phyloP scores from a whole-genome alignment of 2,329 filamentous ascomycete species.

The Fusarium subtropicale region DNA sequence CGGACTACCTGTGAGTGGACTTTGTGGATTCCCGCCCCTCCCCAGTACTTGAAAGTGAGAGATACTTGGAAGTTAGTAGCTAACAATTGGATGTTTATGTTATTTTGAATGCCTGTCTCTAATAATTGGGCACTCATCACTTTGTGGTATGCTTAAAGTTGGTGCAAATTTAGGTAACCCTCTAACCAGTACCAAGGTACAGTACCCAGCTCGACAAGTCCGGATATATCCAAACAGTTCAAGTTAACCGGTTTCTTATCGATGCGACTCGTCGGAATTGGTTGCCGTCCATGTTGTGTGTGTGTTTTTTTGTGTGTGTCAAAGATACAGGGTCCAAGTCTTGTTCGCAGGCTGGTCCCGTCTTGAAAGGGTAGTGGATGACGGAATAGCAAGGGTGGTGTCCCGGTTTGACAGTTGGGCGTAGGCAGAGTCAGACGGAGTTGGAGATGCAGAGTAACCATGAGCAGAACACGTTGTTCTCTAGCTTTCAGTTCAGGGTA shows the following conservation, averaged over 20 bases:
- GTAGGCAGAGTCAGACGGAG: not conserved
- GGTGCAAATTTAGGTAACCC: not conserved
- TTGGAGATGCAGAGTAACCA: constrained; percentile 4
- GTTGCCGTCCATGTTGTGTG: constrained; percentile 2
- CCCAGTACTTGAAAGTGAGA: constrained; percentile 8
- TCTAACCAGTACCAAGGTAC: not conserved
- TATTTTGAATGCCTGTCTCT: constrained; percentile 10
- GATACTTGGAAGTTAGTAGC: not conserved
- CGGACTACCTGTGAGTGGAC: constrained; percentile 31
- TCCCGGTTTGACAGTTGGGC: constrained; percentile 37
- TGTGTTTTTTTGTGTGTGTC: constrained; percentile 25
- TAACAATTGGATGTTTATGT: not conserved
- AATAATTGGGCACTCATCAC: not conserved
- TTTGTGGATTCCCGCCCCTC: constrained; percentile 35
- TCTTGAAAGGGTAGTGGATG: constrained; percentile 32
- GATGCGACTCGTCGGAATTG: constrained; percentile 6
- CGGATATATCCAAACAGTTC: not conserved
- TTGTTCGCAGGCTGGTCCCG: constrained; percentile 37
- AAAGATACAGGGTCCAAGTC: constrained; percentile 40
- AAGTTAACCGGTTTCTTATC: constrained; percentile 4
- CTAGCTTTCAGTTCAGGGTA: constrained; percentile 19
- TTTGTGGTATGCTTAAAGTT: not conserved
- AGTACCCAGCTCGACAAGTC: not conserved
- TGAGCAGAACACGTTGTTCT: constrained; percentile 26
- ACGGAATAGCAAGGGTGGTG: constrained; percentile 37